Conservation (phyloP, 1,139 yeast genomes). For the Yamadazyma sp. region DNA sequence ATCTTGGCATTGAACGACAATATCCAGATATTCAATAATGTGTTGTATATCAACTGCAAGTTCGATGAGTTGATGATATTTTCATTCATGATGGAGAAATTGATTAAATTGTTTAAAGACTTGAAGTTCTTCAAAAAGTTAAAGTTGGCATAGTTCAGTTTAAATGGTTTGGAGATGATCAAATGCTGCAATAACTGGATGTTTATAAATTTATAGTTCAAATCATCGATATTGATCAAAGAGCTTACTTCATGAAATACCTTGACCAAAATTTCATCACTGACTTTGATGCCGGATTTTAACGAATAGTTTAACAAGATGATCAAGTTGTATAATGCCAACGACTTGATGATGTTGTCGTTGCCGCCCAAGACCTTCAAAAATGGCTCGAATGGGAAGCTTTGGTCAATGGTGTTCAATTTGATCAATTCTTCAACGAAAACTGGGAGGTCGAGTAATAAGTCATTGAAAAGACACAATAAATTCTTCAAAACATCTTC, state of each 20-base stretch:
- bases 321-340: conserved; percentile 46
- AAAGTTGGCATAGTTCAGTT: conserved; percentile 56
- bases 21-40: conserved; percentile 79
- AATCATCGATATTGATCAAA: conserved; percentile 46
- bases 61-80: conserved; percentile 50
- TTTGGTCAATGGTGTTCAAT: conserved; percentile 43
- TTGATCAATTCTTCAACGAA: conserved; percentile 47
- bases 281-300: conserved; percentile 11
- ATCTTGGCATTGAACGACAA: conserved; percentile 68
- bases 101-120: conserved; percentile 42
- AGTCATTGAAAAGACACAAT: conserved; percentile 67
- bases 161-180: conserved; percentile 56
- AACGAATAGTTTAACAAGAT: conserved; percentile 33
- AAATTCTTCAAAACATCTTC: conserved; percentile 77
- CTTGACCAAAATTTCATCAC: conserved; percentile 38
- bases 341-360: conserved; percentile 48
- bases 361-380: conserved; percentile 47
- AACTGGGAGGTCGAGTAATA: conserved; percentile 47
- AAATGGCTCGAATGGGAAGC: conserved; percentile 60
- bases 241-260: conserved; percentile 45
- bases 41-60: conserved; percentile 82
- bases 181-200: conserved; percentile 68
- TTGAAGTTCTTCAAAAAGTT: conserved; percentile 54
- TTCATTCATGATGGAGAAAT: conserved; percentile 28
- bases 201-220: conserved; percentile 61